These are phyloP conservation scores for Xerocomellus chrysenteron DNA, from an alignment of 768 basidiomycete species.

Conservation along the genomic window DNA sequence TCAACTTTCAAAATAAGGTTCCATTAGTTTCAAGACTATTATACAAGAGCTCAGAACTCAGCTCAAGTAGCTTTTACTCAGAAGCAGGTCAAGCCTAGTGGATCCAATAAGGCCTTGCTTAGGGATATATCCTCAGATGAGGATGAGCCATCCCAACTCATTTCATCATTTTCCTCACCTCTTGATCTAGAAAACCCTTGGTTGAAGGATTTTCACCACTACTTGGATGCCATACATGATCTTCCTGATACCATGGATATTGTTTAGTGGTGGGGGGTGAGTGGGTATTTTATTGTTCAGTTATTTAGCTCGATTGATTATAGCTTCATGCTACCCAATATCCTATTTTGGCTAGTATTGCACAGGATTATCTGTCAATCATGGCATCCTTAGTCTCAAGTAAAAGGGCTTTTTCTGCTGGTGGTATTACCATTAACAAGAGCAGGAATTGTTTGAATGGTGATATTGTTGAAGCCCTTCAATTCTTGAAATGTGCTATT, in stretches of 20 bases:
- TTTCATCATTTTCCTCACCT: not conserved
- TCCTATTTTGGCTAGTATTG: not conserved
- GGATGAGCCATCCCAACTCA: not conserved
- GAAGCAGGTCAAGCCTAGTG: not conserved
- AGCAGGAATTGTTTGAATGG: not conserved
- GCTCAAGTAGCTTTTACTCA: too few relatives aligned
- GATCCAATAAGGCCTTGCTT: not conserved
- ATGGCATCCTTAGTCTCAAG: too few relatives aligned
- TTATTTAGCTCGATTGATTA: too few relatives aligned
- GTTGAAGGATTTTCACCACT: not conserved
- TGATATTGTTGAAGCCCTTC: not conserved
- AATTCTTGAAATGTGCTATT: not conserved
- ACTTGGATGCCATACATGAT: not conserved
- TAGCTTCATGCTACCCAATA: too few relatives aligned
- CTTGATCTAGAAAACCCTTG: not conserved
- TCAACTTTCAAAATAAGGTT: too few relatives aligned
- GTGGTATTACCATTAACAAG: too few relatives aligned
- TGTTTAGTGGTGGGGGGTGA: not conserved
- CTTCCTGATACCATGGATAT: not conserved
- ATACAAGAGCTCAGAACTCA: too few relatives aligned
- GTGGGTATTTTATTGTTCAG: too few relatives aligned
- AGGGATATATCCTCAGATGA: not conserved
- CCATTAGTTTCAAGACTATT: too few relatives aligned
- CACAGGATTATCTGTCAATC: not conserved
- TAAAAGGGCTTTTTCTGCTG: too few relatives aligned